Evolutionary conservation across 2,329 filamentous ascomycete genomes (phyloP), one percentile per base, ranked within the genome.

Genomic region (Fusarium avenaceum): DNA sequence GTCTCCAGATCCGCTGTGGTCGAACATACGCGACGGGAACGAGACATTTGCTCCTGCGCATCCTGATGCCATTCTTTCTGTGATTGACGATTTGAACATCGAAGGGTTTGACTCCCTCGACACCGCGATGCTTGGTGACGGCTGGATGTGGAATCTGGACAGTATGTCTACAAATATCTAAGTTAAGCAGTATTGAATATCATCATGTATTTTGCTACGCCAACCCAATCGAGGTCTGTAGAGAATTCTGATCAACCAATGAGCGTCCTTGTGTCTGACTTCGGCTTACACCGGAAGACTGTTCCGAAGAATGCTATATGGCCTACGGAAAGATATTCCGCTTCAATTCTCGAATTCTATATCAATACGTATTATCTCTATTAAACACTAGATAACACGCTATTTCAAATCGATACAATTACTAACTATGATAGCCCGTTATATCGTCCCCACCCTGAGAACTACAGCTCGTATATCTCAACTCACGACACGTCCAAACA

Each of bases 1-100:
- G 24, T 60, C 64, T 2, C 67, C 61, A 14, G 68, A 71, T n/a
- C 64, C 67, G 24, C 28, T 71, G 3, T 71, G 68, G 68, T 66
- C 67, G 24, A 51, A 44, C 7, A 58, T 71, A 35, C 48, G 49
- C 26, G 32, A 53, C 14, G 43, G 35, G 4, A 32, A 55, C 3
- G 15, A 13, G 19, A 14, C 24, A 8, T 26, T 43, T 19, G 60
- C 42, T 4, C 28, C 57, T 10, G 15, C 55, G 3, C 43, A 65
- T 3, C 61, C 65, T 17, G 55, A 62, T 4, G 51, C 67, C 1
- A 70, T 70, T 32, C 17, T 65, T 7, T 70, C 67, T 8, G 68
- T 52, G n/a, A 68, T 70, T 22, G 53, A 70, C 24, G 63, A 70
- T 45, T 22, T 70, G 8, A 43, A 68, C 15, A 14, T 70, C 1